Evolutionary conservation across 1,139 yeast species (phyloP).

Genomic region (Debaryomycetaceae sp.): DNA sequence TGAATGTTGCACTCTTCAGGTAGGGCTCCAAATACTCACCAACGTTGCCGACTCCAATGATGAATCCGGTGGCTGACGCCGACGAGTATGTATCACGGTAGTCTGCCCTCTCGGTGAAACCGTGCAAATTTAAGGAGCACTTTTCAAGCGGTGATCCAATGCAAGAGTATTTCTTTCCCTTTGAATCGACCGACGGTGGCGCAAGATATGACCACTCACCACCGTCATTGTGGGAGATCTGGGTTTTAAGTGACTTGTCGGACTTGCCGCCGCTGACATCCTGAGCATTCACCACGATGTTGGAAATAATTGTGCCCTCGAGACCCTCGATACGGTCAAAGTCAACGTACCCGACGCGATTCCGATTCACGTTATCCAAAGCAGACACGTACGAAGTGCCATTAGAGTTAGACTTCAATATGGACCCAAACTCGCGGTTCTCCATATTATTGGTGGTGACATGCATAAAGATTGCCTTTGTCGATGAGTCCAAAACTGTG

Average conservation of each 20-base stretch:
- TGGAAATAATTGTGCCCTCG: conserved; percentile 83
- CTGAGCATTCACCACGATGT: conserved; percentile 56
- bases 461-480: conserved; percentile 77
- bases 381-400: conserved; percentile 87
- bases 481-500: conserved; percentile 73
- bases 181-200: conserved; percentile 66
- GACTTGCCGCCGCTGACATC: conserved; percentile 31
- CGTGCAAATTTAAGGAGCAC: conserved; percentile 85
- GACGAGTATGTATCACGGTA: conserved; percentile 83
- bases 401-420: conserved; percentile 90
- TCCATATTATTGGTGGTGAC: conserved; percentile 58
- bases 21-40: conserved; percentile 54
- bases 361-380: conserved; percentile 72
- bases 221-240: conserved; percentile 88
- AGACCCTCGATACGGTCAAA: conserved; percentile 79
- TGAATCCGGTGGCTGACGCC: conserved; percentile 80
- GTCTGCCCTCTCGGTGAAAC: conserved; percentile 84
- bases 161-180: conserved; percentile 58
- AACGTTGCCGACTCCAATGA: conserved; percentile 88
- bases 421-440: conserved; percentile 66
- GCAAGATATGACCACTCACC: conserved; percentile 72
- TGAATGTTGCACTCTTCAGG: conserved; percentile 61
- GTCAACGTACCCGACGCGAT: conserved; percentile 73
- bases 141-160: conserved; percentile 43
- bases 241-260: conserved; percentile 58